Evolutionary conservation across 2,329 filamentous ascomycete genomes (phyloP), one percentile per base, ranked within the genome.

Genomic region (Mycosphaerella sp.): DNA sequence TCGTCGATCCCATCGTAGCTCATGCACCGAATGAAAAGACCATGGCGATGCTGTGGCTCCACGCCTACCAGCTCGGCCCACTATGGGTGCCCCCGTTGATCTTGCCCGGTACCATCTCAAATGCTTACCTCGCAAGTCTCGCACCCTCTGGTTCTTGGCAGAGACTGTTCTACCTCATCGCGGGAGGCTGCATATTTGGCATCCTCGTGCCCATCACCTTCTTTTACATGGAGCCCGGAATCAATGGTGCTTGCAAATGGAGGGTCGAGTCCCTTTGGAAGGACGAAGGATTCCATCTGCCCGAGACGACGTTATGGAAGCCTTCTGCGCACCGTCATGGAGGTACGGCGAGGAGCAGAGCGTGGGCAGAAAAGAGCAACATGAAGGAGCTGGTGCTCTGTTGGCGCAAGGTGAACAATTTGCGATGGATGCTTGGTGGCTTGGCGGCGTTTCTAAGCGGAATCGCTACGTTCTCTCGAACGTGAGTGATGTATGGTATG

Each of bases 191-290:
- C 10, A 58, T 69, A 29, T 62, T 64, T 47, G 68, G 61, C 53
- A 69, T 73, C n/a, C 32, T 51, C n/a, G 57, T 69, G 14, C 69
- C 69, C 0, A 69, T 70, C 29, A 73, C 70, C 0, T 66, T 70
- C 45, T 59, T 71, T 29, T 69, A 69, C 54, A 72, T 72, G 64
- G 71, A 73, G 58, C 69, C 69, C 4, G 65, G 64, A 1, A 65
- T 72, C 42, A 72, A 73, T 45, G 70, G 70, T 4, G 68, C 70
- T 1, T 64, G 57, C 12, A 72, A 73, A 52, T 73, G 70, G 69
- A 72, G 71, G 54, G 68, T 65, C 5, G 66, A 71, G 50, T 57
- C 59, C 45, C 46, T 72, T 40, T 51, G 71, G 50, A 62, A 60
- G 39, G 61, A 64, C n/a, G 64, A 66, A 45, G 57, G 55, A 2